Evolutionary conservation across 768 basidiomycete genomes (phyloP).

Genomic region (Mycena epipterygia): DNA sequence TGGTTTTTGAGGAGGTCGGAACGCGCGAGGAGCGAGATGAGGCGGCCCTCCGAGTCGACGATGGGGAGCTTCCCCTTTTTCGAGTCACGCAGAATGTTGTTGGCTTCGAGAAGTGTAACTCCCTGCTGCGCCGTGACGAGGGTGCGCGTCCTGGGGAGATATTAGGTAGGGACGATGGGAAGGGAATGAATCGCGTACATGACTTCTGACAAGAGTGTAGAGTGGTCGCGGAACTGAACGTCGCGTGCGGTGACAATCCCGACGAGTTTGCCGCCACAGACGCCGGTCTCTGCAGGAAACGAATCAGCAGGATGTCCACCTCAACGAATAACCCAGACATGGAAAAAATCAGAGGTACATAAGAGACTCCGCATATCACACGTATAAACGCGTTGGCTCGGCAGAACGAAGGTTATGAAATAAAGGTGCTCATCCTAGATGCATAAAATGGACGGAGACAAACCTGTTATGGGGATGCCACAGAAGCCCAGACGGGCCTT

Average conservation of each 20-base stretch:
- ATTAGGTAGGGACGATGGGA: neutral
- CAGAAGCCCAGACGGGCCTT: conserved; percentile 94
- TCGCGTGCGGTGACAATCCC: conserved; percentile 98
- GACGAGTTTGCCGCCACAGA: conserved; percentile 90
- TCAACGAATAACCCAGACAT: conserved; percentile 20
- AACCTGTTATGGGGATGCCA: conserved; percentile 97
- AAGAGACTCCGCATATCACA: conserved; percentile 79
- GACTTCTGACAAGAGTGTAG: conserved; percentile 77
- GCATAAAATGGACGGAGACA: conserved; percentile 50
- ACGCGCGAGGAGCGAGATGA: conserved; percentile 90
- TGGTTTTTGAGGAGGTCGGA: conserved; percentile 98
- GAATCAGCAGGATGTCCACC: conserved; percentile 36
- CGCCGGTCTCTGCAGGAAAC: conserved; percentile 77
- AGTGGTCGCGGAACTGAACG: conserved; percentile 87
- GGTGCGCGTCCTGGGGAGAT: conserved; percentile 68
- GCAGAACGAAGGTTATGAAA: conserved; percentile 91
- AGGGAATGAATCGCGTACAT: conserved; percentile 55
- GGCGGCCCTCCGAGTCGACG: conserved; percentile 73
- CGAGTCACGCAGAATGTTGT: conserved; percentile 92
- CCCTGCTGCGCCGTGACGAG: conserved; percentile 91
- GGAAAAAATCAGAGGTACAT: conserved; percentile 53
- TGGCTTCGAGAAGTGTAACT: conserved; percentile 92
- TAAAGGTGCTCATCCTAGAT: conserved; percentile 60
- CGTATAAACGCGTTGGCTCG: conserved; percentile 75
- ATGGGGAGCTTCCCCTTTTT: conserved; percentile 99